Conservation (phyloP, 2,329 filamentous ascomycete genomes). For the Xylaria sp. region DNA sequence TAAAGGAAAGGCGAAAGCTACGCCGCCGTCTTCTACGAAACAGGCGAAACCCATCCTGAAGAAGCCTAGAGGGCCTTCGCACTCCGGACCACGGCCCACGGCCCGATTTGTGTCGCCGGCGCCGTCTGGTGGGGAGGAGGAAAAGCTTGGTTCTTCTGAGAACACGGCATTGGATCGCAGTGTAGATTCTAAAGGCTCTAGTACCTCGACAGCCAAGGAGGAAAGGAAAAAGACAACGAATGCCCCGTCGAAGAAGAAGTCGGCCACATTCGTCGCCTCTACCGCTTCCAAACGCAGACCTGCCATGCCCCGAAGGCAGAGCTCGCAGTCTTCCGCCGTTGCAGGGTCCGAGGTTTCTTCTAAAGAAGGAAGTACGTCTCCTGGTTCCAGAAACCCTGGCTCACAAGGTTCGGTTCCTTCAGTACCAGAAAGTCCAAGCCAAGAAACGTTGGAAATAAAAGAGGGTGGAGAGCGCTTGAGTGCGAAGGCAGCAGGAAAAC, state of each 20-base stretch:
- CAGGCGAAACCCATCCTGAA: conserved; percentile 62
- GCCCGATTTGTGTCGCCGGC: conserved; percentile 63
- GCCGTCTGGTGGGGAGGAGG: conserved; percentile 49
- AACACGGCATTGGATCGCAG: conserved; percentile 41
- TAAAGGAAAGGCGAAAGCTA: conserved; percentile 25
- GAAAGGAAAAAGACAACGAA: conserved; percentile 27
- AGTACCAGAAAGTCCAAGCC: conserved; percentile 33
- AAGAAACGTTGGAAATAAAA: conserved; percentile 11
- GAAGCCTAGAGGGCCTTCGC: conserved; percentile 58
- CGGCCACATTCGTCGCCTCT: conserved; percentile 47
- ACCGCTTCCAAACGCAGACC: conserved; percentile 50
- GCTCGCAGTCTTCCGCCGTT: conserved; percentile 49
- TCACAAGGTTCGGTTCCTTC: conserved; percentile 30
- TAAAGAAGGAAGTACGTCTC: conserved; percentile 37
- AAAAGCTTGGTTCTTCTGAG: conserved; percentile 44
- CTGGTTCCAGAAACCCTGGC: conserved; percentile 25
- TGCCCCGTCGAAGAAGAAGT: conserved; percentile 38
- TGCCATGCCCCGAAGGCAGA: conserved; percentile 48
- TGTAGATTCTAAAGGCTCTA: conserved; percentile 27
- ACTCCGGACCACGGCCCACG: conserved; percentile 58
- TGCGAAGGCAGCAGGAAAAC: conserved; percentile 54
- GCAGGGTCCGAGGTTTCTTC: conserved; percentile 37
- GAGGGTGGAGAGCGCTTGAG: conserved; percentile 35
- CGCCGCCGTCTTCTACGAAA: conserved; percentile 47
- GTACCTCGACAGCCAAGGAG: conserved; percentile 28